Percentiles rank a stretch among this genome's conserved stretches.
Conservation (phyloP, 2,329 filamentous ascomycete genomes). For the Allantophomopsis cytisporea region DNA sequence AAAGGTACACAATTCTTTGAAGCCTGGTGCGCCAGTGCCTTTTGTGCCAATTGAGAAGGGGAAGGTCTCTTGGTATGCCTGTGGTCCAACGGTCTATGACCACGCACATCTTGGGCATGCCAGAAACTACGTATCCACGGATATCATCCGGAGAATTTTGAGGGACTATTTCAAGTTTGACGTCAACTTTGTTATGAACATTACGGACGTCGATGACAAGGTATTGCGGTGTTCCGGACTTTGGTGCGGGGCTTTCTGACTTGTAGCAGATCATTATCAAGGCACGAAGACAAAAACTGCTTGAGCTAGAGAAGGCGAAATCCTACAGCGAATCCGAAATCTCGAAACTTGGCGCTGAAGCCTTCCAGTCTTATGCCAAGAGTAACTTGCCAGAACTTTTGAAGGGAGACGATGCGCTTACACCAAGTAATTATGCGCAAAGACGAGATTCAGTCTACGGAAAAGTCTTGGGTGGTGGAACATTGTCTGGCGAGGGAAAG, state of each 20-base stretch:
- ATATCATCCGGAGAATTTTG: constrained; percentile 56
- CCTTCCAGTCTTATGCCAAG: constrained; percentile 41
- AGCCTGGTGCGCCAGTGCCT: constrained; percentile 15
- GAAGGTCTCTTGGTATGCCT: constrained; percentile 46
- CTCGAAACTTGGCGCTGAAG: constrained; percentile 31
- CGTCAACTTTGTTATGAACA: constrained; percentile 57
- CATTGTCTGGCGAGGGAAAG: constrained; percentile 40
- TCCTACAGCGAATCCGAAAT: constrained; percentile 31
- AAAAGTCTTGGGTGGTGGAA: constrained; percentile 37
- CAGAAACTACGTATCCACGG: constrained; percentile 60
- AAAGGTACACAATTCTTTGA: constrained; percentile 17
- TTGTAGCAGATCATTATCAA: constrained; percentile 47
- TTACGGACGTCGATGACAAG: constrained; percentile 48
- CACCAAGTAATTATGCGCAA: constrained; percentile 33
- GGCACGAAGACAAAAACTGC: constrained; percentile 66
- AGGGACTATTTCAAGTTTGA: constrained; percentile 55
- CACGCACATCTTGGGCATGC: constrained; percentile 56
- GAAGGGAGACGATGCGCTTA: constrained; percentile 26
- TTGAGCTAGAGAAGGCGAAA: constrained; percentile 69
- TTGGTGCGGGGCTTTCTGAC: not conserved
- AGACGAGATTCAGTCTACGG: constrained; percentile 38
- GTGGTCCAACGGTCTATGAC: constrained; percentile 59
- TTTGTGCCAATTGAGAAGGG: constrained; percentile 15
- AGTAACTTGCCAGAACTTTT: constrained; percentile 39
- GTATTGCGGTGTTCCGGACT: constrained; percentile 13